phyloP scores from a whole-genome alignment of 2,329 filamentous ascomycete species.

The Ophiostoma himal-ulmi region DNA sequence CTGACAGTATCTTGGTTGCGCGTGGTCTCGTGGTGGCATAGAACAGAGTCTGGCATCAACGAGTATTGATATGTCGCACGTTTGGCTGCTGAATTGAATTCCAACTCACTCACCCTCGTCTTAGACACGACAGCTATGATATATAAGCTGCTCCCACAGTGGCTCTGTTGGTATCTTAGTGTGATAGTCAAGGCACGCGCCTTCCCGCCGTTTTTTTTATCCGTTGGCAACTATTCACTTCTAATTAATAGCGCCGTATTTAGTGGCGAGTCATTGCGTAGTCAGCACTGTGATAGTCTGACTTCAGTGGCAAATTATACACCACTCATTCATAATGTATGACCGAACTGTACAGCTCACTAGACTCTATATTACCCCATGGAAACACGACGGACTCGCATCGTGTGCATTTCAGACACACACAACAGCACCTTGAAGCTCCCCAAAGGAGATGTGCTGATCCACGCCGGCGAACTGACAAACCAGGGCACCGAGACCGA shows the following conservation, averaged over 20 bases:
- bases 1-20: conserved; percentile 1
- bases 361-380: neutral
- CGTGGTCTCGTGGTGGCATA: conserved; percentile 4
- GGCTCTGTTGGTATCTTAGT: neutral
- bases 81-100: neutral
- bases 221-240: neutral
- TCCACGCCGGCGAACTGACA: conserved; percentile 71
- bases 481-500: conserved; percentile 61
- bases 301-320: neutral
- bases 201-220: neutral
- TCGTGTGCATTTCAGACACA: conserved; percentile 73
- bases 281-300: neutral
- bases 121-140: neutral
- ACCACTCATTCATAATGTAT: neutral
- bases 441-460: conserved; percentile 65
- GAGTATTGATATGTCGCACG: neutral
- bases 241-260: neutral
- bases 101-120: neutral
- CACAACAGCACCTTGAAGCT: conserved; percentile 62
- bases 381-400: conserved; percentile 48
- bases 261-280: neutral
- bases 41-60: neutral
- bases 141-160: neutral
- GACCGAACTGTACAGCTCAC: too few relatives aligned
- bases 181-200: conserved; percentile 1